Percentiles rank a stretch among this genome's conserved stretches.
Evolutionary conservation across 2,329 filamentous ascomycete genomes (phyloP).

Genomic region (Epichloe gansuensis): DNA sequence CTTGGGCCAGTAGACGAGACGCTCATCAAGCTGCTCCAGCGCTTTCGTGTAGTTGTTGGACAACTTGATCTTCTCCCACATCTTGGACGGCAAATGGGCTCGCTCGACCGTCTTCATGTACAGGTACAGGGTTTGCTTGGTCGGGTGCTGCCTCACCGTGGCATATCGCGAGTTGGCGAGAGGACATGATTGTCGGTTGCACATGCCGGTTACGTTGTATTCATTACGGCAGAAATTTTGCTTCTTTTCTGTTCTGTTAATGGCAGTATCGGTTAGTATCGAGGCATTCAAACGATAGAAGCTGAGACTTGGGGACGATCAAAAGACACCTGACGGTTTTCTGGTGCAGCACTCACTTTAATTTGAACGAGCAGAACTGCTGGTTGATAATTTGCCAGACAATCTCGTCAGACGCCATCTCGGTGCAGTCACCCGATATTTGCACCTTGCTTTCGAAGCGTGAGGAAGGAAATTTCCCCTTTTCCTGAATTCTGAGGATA

Average conservation of each 20-base stretch:
- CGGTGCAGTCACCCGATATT: constrained; percentile 9
- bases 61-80: constrained; percentile 89
- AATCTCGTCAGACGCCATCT: constrained; percentile 87
- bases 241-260: constrained; percentile 58
- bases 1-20: constrained; percentile 87
- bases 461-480: not conserved
- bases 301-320: not conserved
- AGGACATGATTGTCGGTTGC: constrained; percentile 78
- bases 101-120: constrained; percentile 96
- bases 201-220: constrained; percentile 74
- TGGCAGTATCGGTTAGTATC: constrained; percentile 21
- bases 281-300: not conserved
- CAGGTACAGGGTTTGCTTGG: constrained; percentile 72
- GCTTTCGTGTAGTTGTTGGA: constrained; percentile 85
- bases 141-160: constrained; percentile 74
- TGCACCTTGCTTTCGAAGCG: not conserved
- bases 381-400: constrained; percentile 96
- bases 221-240: constrained; percentile 95
- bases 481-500: not conserved
- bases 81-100: constrained; percentile 72
- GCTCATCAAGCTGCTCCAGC: constrained; percentile 72
- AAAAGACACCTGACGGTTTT: not conserved
- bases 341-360: constrained; percentile 52
- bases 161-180: constrained; percentile 88
- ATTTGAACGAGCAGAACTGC: constrained; percentile 88